These are phyloP conservation scores for Posidonia australis DNA, from an alignment of 106 monocot genomes.

Conservation along the genomic window DNA sequence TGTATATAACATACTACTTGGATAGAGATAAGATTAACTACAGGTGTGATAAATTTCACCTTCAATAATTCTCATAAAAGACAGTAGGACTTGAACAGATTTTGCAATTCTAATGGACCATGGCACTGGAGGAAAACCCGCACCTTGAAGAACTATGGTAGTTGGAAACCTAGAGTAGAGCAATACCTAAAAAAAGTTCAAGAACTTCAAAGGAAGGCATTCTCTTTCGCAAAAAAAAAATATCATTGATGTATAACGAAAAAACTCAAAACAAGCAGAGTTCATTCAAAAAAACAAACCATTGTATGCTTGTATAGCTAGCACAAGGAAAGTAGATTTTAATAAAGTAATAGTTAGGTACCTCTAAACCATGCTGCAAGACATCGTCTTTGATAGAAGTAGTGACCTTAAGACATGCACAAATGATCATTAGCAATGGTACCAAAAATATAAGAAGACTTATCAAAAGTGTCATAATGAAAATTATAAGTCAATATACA, in stretches of 20 bases:
- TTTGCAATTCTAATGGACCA: slow-evolving; percentile 44
- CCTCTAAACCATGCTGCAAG: slow-evolving; percentile 53
- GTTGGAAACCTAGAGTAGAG: slow-evolving; percentile 50
- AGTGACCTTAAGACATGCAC: not conserved
- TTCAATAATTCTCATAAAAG: slow-evolving; percentile 41
- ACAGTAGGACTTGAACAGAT: slow-evolving; percentile 37
- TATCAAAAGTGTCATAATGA: too few relatives aligned
- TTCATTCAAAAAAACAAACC: slow-evolving; percentile 29
- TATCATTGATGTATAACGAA: not conserved
- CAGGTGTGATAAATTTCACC: slow-evolving; percentile 15
- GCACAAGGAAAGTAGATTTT: slow-evolving; percentile 31
- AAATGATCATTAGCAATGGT: too few relatives aligned
- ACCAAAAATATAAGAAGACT: too few relatives aligned
- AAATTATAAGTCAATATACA: too few relatives aligned
- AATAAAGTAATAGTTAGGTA: slow-evolving; percentile 36
- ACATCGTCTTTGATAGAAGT: not conserved
- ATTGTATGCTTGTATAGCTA: slow-evolving; percentile 28
- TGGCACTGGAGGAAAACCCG: slow-evolving; percentile 62
- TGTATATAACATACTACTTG: not conserved
- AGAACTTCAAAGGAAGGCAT: not conserved
- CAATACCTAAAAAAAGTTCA: not conserved
- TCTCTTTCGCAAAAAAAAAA: not conserved
- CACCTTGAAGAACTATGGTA: slow-evolving; percentile 61
- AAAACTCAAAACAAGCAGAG: not conserved
- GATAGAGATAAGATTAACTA: not conserved